Percentiles rank a stretch among this genome's conserved stretches.
Evolutionary conservation across 2,329 filamentous ascomycete genomes (phyloP).

Genomic region (Alternaria sp.): DNA sequence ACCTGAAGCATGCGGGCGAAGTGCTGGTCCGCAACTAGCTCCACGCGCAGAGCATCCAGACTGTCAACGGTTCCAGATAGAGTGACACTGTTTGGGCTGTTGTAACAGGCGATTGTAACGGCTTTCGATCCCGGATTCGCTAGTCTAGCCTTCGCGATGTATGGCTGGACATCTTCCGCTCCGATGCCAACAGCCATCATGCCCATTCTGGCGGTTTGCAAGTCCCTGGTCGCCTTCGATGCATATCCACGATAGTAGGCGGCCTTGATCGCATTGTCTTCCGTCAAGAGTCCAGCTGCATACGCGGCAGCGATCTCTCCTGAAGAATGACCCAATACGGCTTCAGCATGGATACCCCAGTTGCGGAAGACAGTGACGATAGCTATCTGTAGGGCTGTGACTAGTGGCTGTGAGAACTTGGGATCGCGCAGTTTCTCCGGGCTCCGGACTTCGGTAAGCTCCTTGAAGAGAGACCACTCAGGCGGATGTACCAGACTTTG

Average conservation of each 20-base stretch:
- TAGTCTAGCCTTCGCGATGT: slow-evolving; percentile 1
- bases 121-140: no score
- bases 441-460: slow-evolving; percentile 6
- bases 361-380: slow-evolving; percentile 12
- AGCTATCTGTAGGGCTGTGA: slow-evolving; percentile 20
- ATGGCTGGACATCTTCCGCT: background rate
- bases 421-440: slow-evolving; percentile 1
- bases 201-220: background rate
- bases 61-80: slow-evolving; percentile 37
- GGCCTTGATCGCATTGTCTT: no score
- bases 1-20: slow-evolving; percentile 24
- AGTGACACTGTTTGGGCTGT: slow-evolving; percentile 39
- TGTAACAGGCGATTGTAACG: slow-evolving; percentile 27
- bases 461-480: slow-evolving; percentile 12
- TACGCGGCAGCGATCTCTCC: slow-evolving; percentile 34
- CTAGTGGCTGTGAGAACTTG: slow-evolving; percentile 20
- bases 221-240: no score
- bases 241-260: no score
- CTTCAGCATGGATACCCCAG: slow-evolving; percentile 3
- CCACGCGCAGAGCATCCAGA: slow-evolving; percentile 30
- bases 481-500: slow-evolving; percentile 12
- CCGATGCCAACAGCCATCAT: slow-evolving; percentile 33
- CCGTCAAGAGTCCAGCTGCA: background rate
- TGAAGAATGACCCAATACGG: slow-evolving; percentile 26
- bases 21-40: slow-evolving; percentile 1